These are phyloP conservation scores for Sicyos edulis DNA, from an alignment of 306 rosid genomes.

Conservation along the genomic window DNA sequence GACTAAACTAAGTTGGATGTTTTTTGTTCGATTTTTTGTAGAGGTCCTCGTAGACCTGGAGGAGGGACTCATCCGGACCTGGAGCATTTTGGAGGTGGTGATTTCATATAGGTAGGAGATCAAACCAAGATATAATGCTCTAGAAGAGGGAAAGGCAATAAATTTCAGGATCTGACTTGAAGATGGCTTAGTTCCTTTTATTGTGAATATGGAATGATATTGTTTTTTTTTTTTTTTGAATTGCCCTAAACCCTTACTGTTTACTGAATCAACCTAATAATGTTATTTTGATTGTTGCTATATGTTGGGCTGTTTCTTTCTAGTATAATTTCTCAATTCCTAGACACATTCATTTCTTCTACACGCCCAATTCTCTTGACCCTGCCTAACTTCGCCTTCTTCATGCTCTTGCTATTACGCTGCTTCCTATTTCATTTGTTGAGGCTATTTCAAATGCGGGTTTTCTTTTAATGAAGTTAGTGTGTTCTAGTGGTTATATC, in stretches of 20 bases:
- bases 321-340: no score
- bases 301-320: no score
- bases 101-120: constrained; percentile 43
- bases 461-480: no score
- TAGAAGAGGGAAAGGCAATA: neutral
- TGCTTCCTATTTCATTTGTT: no score
- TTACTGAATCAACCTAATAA: neutral
- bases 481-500: no score
- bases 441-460: no score
- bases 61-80: constrained; percentile 62
- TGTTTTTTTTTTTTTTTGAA: no score
- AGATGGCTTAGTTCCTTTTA: neutral
- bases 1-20: neutral
- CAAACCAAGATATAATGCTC: neutral
- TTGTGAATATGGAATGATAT: neutral
- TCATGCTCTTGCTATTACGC: no score
- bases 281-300: neutral
- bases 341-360: no score
- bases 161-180: neutral
- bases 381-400: no score
- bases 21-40: constrained; percentile 22
- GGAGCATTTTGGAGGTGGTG: constrained; percentile 60
- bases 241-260: no score
- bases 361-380: no score
- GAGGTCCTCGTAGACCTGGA: constrained; percentile 58